Percentiles rank a stretch among this genome's conserved stretches.
These are phyloP conservation scores for Suillus fuscotomentosus DNA, from an alignment of 768 basidiomycete genomes.

Conservation along the genomic window DNA sequence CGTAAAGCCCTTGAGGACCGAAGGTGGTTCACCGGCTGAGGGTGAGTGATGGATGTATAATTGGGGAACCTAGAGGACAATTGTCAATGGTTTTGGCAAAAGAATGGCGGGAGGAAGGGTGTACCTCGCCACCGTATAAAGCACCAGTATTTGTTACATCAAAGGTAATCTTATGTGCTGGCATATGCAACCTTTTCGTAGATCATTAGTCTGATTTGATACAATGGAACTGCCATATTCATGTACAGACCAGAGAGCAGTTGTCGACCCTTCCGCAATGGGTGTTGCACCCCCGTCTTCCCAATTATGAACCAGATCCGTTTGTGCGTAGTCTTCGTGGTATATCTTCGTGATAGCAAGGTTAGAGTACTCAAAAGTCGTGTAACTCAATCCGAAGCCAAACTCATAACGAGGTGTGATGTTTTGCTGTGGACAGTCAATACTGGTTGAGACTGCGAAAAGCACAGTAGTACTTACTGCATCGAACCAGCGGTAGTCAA, in stretches of 20 bases:
- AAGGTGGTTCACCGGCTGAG: constrained; percentile 67
- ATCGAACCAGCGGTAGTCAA: constrained; percentile 76
- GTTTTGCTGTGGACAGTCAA: constrained; percentile 42
- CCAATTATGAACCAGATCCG: constrained; percentile 48
- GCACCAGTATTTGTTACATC: constrained; percentile 63
- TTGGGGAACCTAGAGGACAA: constrained; percentile 57
- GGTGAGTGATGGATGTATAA: constrained; percentile 69
- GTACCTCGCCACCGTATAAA: constrained; percentile 59
- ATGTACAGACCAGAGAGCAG: constrained; percentile 52
- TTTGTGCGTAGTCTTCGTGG: constrained; percentile 26
- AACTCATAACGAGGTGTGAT: constrained; percentile 86
- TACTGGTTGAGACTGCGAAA: neutral
- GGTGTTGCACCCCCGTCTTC: constrained; percentile 55
- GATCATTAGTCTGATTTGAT: constrained; percentile 7
- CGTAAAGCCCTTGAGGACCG: constrained; percentile 68
- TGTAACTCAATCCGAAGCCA: constrained; percentile 88
- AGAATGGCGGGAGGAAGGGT: neutral
- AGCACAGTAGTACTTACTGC: constrained; percentile 42
- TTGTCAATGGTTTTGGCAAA: neutral
- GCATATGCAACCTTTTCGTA: constrained; percentile 58
- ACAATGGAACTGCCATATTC: neutral
- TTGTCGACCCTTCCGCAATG: constrained; percentile 54
- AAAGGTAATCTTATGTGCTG: constrained; percentile 63
- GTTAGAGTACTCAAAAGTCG: constrained; percentile 69
- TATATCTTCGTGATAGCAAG: constrained; percentile 47